These are phyloP conservation scores for Penicillium sp. DNA, from an alignment of 2,329 filamentous ascomycete species.

Conservation along the genomic window DNA sequence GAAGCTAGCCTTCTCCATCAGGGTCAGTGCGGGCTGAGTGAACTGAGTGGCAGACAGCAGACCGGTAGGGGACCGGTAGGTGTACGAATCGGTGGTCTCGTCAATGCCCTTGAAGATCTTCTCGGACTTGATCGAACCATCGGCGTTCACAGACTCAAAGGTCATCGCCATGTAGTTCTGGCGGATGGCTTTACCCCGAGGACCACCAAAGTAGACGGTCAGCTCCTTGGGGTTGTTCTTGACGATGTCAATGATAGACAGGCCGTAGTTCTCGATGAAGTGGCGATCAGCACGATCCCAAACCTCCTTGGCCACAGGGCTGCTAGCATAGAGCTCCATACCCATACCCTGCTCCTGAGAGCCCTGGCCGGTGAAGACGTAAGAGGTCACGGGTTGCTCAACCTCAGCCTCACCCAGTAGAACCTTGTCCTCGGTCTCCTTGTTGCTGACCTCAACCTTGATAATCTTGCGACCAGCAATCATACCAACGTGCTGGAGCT, in stretches of 20 bases:
- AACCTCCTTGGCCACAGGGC: conserved; percentile 90
- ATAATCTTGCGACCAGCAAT: conserved; percentile 98
- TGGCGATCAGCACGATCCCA: conserved; percentile 98
- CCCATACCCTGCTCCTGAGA: conserved; percentile 99
- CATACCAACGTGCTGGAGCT: conserved; percentile 96
- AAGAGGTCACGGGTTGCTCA: conserved; percentile 93
- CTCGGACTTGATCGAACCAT: conserved; percentile 94
- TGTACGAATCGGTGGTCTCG: conserved; percentile 92
- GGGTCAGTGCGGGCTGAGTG: conserved; percentile 92
- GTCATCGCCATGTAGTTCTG: conserved; percentile 99
- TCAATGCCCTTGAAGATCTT: conserved; percentile 99
- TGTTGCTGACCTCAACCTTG: conserved; percentile 95
- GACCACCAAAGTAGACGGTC: conserved; percentile 96
- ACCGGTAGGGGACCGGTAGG: conserved; percentile 91
- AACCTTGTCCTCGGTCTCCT: conserved; percentile 95
- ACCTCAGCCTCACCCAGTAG: conserved; percentile 94
- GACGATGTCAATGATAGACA: conserved; percentile 97
- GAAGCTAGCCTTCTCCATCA: conserved; percentile 99
- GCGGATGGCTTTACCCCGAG: conserved; percentile 93
- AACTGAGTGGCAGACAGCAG: conserved; percentile 97
- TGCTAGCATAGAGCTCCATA: conserved; percentile 96
- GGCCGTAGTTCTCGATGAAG: conserved; percentile 97
- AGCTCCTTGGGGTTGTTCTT: conserved; percentile 99
- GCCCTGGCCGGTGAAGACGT: conserved; percentile 97
- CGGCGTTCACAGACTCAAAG: conserved; percentile 92